Percentiles rank a stretch among this genome's conserved stretches.
Evolutionary conservation across 805 yeast species (phyloP).

Genomic region (Starmerella apicola): DNA sequence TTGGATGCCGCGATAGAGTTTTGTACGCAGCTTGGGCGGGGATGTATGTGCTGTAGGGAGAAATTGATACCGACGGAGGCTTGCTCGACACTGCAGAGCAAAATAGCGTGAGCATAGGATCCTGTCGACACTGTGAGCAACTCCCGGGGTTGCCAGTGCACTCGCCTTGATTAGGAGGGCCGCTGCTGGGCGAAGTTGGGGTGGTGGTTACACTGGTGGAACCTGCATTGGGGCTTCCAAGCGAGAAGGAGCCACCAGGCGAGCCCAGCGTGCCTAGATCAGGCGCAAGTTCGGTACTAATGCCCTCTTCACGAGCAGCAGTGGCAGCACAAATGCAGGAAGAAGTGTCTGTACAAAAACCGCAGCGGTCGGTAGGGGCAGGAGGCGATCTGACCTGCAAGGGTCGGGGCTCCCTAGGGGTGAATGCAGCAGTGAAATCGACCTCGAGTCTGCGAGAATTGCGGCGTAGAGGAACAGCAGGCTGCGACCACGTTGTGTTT

Average conservation of each 20-base stretch:
- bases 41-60: constrained; percentile 38
- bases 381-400: constrained; percentile 9
- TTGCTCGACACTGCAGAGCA: constrained; percentile 69
- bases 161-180: constrained; percentile 14
- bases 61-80: constrained; percentile 13
- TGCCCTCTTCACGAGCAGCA: constrained; percentile 33
- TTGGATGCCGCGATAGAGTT: constrained; percentile 70
- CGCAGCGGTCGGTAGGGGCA: constrained; percentile 56
- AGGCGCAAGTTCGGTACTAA: constrained; percentile 19
- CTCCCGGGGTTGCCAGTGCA: constrained; percentile 87
- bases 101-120: constrained; percentile 79
- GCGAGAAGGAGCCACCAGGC: constrained; percentile 10
- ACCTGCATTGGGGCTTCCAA: background rate
- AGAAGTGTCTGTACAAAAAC: constrained; percentile 84
- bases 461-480: constrained; percentile 22
- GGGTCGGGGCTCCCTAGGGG: constrained; percentile 13
- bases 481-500: constrained; percentile 20
- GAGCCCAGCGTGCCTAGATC: constrained; percentile 22
- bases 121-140: constrained; percentile 68
- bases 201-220: background rate
- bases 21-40: constrained; percentile 87
- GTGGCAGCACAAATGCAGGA: constrained; percentile 88
- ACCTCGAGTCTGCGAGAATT: constrained; percentile 17
- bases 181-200: background rate
- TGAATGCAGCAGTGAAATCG: constrained; percentile 19